Percentiles rank a stretch among this genome's conserved stretches.
These are phyloP conservation scores for Brassica napus DNA, from an alignment of 345 rosid species.

Conservation along the genomic window Da-Ae NC_063436.1:15232001-15232500, in stretches of 20 bases:
- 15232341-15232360: conserved; percentile 17
- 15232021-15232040: background rate
- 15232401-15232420: conserved; percentile 6
- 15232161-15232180: conserved; percentile 30
- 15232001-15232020: background rate
- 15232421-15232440: background rate
- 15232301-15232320: conserved; percentile 39
- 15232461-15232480: conserved; percentile 12
- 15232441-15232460: conserved; percentile 4
- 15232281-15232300: conserved; percentile 38
- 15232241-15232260: conserved; percentile 16
- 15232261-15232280: conserved; percentile 30
- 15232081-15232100: conserved; percentile 39
- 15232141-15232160: conserved; percentile 43
- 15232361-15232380: background rate
- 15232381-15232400: conserved; percentile 13
- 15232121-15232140: conserved; percentile 46
- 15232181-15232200: conserved; percentile 27
- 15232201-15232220: conserved; percentile 33
- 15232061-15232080: conserved; percentile 50
- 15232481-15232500: conserved; percentile 9
- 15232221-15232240: conserved; percentile 22
- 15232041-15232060: conserved; percentile 50
- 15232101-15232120: conserved; percentile 40
- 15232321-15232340: conserved; percentile 32